Evolutionary conservation across 2,329 filamentous ascomycete species (phyloP).

Genomic region (Pseudogymnoascus sp.): DNA sequence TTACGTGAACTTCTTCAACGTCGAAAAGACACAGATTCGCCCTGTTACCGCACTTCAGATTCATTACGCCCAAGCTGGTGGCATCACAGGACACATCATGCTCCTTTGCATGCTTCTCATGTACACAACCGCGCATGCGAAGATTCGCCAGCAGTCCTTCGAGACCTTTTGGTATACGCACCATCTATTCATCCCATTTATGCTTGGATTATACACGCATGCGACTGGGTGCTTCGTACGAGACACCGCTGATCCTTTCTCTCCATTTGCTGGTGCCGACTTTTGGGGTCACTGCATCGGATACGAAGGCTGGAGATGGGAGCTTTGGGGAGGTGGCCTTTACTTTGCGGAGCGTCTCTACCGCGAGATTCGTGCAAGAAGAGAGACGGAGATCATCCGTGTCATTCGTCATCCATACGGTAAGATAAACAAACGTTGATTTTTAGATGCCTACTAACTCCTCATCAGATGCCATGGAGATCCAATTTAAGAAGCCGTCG

Average conservation of each 20-base stretch:
- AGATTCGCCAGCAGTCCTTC: slow-evolving; percentile 92
- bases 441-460: slow-evolving; percentile 24
- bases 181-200: slow-evolving; percentile 94
- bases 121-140: slow-evolving; percentile 89
- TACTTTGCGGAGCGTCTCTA: slow-evolving; percentile 86
- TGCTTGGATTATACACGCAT: slow-evolving; percentile 90
- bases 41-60: slow-evolving; percentile 77
- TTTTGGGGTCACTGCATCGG: slow-evolving; percentile 95
- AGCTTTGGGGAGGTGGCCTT: slow-evolving; percentile 74
- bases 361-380: slow-evolving; percentile 77
- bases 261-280: slow-evolving; percentile 70
- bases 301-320: slow-evolving; percentile 96
- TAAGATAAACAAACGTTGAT: slow-evolving; percentile 34
- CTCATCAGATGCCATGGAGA: slow-evolving; percentile 74
- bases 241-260: slow-evolving; percentile 62
- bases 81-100: slow-evolving; percentile 96
- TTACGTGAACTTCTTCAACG: slow-evolving; percentile 98
- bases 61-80: slow-evolving; percentile 81
- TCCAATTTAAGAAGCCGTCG: slow-evolving; percentile 91
- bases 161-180: slow-evolving; percentile 99
- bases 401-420: slow-evolving; percentile 94
- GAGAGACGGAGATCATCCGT: slow-evolving; percentile 81
- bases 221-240: slow-evolving; percentile 95
- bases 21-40: slow-evolving; percentile 77
- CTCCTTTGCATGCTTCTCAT: slow-evolving; percentile 98